phyloP scores from a whole-genome alignment of 805 yeast species.

The Ogataea angusta region DNA sequence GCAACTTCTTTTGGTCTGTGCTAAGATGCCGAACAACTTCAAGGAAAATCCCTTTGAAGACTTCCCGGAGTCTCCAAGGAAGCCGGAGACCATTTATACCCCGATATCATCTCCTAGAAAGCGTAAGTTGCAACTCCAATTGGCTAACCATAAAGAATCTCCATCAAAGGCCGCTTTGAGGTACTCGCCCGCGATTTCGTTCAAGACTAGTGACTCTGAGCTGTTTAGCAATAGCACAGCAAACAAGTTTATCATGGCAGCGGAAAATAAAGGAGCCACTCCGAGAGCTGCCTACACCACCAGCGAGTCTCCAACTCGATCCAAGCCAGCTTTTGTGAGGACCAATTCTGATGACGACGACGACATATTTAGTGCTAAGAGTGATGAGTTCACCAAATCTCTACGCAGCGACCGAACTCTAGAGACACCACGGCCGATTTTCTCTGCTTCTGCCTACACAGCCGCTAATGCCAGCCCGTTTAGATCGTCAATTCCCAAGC shows the following conservation, averaged over 20 bases:
- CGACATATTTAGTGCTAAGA: constrained; percentile 22
- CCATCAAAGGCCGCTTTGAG: constrained; percentile 38
- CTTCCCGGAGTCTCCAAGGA: constrained; percentile 28
- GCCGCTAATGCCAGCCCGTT: constrained; percentile 45
- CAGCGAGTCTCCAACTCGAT: constrained; percentile 69
- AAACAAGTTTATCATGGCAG: constrained; percentile 36
- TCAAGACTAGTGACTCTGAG: constrained; percentile 30
- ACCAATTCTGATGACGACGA: constrained; percentile 36
- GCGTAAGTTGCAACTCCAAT: constrained; percentile 12
- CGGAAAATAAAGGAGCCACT: constrained; percentile 42
- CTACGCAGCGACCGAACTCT: constrained; percentile 38
- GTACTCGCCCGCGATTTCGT: constrained; percentile 44
- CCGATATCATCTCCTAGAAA: constrained; percentile 32
- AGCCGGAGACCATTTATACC: constrained; percentile 32
- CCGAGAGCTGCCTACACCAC: constrained; percentile 67
- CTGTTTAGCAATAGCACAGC: constrained; percentile 35
- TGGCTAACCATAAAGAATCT: constrained; percentile 20
- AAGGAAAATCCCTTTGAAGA: constrained; percentile 26
- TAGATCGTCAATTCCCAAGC: constrained; percentile 18
- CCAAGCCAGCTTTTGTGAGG: constrained; percentile 46
- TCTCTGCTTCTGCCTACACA: constrained; percentile 59
- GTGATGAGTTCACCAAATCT: constrained; percentile 37
- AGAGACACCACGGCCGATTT: constrained; percentile 65
- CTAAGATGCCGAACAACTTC: constrained; percentile 26
- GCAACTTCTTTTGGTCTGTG: not conserved